Evolutionary conservation across 2,329 filamentous ascomycete genomes (phyloP).

Genomic region (Fusarium sororula): DNA sequence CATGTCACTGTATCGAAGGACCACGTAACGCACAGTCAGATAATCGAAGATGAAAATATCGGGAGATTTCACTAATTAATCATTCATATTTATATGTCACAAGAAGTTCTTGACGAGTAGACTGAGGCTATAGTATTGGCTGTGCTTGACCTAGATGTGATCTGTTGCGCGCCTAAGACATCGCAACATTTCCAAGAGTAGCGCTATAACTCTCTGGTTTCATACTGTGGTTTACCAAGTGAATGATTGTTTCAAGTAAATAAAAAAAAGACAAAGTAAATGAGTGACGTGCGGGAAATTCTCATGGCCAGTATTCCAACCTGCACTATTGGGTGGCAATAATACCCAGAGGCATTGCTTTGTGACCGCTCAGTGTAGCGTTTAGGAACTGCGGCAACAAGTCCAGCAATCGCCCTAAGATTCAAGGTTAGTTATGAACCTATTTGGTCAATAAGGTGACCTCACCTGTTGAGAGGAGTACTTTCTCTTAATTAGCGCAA

Average conservation of each 20-base stretch:
- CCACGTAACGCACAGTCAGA: background rate
- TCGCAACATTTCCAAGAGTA: too few relatives aligned
- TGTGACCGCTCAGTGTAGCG: rapidly evolving
- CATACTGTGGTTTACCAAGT: background rate
- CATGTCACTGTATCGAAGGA: rapidly evolving
- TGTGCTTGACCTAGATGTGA: background rate
- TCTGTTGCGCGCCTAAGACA: background rate
- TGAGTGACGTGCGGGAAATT: background rate
- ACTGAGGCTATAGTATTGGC: background rate
- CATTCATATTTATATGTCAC: background rate
- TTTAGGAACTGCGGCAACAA: rapidly evolving
- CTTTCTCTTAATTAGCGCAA: background rate
- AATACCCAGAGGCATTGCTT: background rate
- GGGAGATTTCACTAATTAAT: rapidly evolving
- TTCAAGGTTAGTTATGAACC: background rate
- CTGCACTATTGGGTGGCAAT: background rate
- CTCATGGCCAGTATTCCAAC: rapidly evolving
- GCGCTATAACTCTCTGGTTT: background rate
- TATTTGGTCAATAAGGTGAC: rapidly evolving
- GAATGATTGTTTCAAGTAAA: background rate
- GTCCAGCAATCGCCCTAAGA: constrained; percentile 1
- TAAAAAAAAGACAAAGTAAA: background rate
- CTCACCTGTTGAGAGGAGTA: background rate
- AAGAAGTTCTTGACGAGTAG: background rate
- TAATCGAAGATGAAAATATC: rapidly evolving